Evolutionary conservation across 1,284 basidiomycete species (phyloP).

Genomic region (Gomphus bonarii): DNA sequence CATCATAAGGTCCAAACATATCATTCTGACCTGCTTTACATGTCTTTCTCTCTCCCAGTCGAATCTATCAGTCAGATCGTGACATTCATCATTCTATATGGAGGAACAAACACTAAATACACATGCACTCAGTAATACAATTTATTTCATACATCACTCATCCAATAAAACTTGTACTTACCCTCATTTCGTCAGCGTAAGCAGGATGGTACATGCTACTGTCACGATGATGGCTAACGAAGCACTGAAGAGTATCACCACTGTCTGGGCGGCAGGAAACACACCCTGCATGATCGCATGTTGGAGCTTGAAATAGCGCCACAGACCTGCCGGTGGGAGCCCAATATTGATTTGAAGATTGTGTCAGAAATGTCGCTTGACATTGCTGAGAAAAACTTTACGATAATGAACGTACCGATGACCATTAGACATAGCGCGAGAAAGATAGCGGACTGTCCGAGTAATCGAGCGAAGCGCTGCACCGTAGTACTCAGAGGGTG

Average conservation of each 20-base stretch:
- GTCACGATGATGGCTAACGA: constrained; percentile 33
- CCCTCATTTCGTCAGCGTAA: constrained; percentile 11
- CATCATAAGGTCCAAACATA: no score
- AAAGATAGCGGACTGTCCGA: constrained; percentile 40
- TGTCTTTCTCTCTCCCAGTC: no score
- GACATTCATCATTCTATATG: no score
- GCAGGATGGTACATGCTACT: not conserved
- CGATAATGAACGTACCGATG: constrained; percentile 28
- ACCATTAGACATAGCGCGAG: constrained; percentile 39
- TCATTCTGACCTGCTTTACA: no score
- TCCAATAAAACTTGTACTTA: not conserved
- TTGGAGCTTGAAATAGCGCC: constrained; percentile 47
- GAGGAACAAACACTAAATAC: no score
- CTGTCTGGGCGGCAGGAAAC: constrained; percentile 44
- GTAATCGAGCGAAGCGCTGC: constrained; percentile 36
- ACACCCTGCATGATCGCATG: constrained; percentile 39
- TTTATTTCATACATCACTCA: not conserved
- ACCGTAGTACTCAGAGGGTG: constrained; percentile 13
- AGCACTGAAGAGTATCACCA: constrained; percentile 33
- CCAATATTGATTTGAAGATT: no score
- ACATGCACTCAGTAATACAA: not conserved
- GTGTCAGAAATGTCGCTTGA: not conserved
- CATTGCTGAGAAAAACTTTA: not conserved
- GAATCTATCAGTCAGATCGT: no score
- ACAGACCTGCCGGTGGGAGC: constrained; percentile 29